A percentile compares a stretch with the other conserved stretches of the same genome.
These are phyloP conservation scores for Apiotrichum porosum DNA, from an alignment of 1,284 basidiomycete species.

Conservation along the genomic window DNA sequence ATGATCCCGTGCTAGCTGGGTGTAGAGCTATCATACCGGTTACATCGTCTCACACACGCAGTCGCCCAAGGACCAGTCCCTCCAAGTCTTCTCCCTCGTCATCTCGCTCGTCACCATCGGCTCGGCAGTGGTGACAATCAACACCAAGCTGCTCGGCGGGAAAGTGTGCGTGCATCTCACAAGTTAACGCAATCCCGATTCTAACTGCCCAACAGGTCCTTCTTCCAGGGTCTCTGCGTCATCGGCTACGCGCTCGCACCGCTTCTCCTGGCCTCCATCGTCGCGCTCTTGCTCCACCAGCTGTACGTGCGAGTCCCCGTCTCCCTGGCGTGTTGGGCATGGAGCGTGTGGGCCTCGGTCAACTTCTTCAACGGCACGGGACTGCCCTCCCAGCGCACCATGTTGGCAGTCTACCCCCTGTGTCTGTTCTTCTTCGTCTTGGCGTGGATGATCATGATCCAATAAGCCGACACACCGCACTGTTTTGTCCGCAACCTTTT, in stretches of 20 bases:
- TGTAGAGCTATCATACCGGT: not conserved
- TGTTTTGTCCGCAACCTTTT: not conserved
- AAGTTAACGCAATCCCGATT: too few relatives aligned
- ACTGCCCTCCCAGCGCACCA: conserved; percentile 77
- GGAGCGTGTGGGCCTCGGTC: conserved; percentile 93
- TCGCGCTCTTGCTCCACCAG: conserved; percentile 76
- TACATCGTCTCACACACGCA: conserved; percentile 41
- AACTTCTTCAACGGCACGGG: conserved; percentile 92
- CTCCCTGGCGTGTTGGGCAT: conserved; percentile 77
- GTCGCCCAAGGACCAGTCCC: conserved; percentile 76
- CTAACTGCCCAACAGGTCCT: conserved; percentile 58
- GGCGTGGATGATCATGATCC: conserved; percentile 92
- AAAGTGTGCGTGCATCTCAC: conserved; percentile 77
- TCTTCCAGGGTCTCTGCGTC: conserved; percentile 91
- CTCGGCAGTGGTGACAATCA: conserved; percentile 80
- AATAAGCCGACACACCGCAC: conserved; percentile 47
- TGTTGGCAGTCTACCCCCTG: conserved; percentile 88
- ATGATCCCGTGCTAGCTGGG: not conserved
- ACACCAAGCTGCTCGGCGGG: conserved; percentile 92
- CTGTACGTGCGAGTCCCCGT: conserved; percentile 82
- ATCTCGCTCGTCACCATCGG: conserved; percentile 86
- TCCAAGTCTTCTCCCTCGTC: conserved; percentile 86
- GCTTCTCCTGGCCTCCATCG: conserved; percentile 77
- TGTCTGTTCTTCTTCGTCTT: conserved; percentile 58
- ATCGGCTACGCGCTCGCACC: conserved; percentile 87